A percentile compares a stretch with the other conserved stretches of the same genome.
These are phyloP conservation scores for Helicosporidium sp. DNA, from an alignment of 139 green algal genomes.

Conservation along the genomic window DNA sequence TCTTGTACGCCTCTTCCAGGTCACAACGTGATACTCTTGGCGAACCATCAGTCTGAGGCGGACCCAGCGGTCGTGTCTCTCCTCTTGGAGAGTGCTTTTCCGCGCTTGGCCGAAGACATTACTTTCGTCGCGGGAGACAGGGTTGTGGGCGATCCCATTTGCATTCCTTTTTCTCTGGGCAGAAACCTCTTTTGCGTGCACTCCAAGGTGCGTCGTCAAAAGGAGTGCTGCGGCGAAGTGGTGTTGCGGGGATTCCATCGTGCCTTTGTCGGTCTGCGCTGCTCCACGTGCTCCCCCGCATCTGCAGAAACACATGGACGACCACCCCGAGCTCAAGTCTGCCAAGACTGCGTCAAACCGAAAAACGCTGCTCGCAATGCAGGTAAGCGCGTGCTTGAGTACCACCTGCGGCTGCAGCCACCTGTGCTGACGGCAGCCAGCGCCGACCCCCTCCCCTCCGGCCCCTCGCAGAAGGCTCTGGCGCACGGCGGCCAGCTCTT, in stretches of 20 bases:
- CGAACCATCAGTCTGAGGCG: constrained; percentile 97
- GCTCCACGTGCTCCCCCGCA: no score
- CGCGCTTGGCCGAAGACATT: constrained; percentile 55
- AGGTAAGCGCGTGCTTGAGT: no score
- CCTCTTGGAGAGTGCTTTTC: constrained; percentile 66
- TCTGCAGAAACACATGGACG: constrained; percentile 85
- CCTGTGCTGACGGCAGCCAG: neutral
- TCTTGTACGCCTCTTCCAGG: constrained; percentile 3
- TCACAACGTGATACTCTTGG: constrained; percentile 89
- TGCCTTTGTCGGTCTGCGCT: neutral
- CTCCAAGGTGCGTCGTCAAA: constrained; percentile 58
- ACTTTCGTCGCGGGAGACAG: constrained; percentile 77
- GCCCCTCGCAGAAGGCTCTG: constrained; percentile 17
- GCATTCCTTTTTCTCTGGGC: constrained; percentile 97
- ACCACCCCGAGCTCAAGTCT: constrained; percentile 63
- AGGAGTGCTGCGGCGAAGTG: no score
- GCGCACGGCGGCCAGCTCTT: constrained; percentile 59
- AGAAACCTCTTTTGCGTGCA: constrained; percentile 98
- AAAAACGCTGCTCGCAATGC: constrained; percentile 57
- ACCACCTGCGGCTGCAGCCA: no score
- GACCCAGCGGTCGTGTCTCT: constrained; percentile 90
- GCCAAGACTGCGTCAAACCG: constrained; percentile 77
- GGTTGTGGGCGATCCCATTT: constrained; percentile 85
- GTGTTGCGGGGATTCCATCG: no score
- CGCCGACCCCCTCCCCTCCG: neutral